Conservation (phyloP, 495 filamentous ascomycete genomes). For the Penicillium cataractarum region DNA sequence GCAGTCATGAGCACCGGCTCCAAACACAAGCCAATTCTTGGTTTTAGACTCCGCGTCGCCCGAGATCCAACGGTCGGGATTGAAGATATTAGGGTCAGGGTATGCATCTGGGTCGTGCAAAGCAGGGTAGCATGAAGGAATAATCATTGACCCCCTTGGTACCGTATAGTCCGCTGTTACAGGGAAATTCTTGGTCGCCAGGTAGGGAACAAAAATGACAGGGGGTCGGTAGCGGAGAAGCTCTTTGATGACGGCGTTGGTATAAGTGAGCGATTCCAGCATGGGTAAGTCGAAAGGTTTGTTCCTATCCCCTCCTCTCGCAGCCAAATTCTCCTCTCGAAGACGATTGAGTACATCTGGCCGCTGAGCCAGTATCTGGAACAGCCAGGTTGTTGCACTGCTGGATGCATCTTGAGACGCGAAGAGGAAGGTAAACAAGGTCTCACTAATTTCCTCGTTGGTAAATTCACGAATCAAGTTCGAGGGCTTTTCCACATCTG, state of each 20-base stretch:
- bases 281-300: slow-evolving; percentile 72
- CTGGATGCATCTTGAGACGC: slow-evolving; percentile 93
- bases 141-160: slow-evolving; percentile 88
- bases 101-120: slow-evolving; percentile 91
- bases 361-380: slow-evolving; percentile 87
- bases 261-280: slow-evolving; percentile 86
- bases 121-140: slow-evolving; percentile 83
- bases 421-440: slow-evolving; percentile 94
- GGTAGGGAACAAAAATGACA: slow-evolving; percentile 94
- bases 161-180: slow-evolving; percentile 81
- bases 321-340: slow-evolving; percentile 79
- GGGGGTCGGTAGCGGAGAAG: slow-evolving; percentile 90
- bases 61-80: slow-evolving; percentile 84
- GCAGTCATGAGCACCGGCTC: slow-evolving; percentile 90
- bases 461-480: slow-evolving; percentile 80
- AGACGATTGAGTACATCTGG: slow-evolving; percentile 83
- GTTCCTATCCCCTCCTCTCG: slow-evolving; percentile 71
- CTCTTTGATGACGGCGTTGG: slow-evolving; percentile 86
- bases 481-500: slow-evolving; percentile 70
- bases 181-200: slow-evolving; percentile 87
- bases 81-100: slow-evolving; percentile 76
- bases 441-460: slow-evolving; percentile 88
- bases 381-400: slow-evolving; percentile 87
- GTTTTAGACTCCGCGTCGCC: slow-evolving; percentile 87
- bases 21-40: slow-evolving; percentile 97